Conservation (phyloP, 2,329 filamentous ascomycete genomes). For the Pleoardoris graminearum region DNA sequence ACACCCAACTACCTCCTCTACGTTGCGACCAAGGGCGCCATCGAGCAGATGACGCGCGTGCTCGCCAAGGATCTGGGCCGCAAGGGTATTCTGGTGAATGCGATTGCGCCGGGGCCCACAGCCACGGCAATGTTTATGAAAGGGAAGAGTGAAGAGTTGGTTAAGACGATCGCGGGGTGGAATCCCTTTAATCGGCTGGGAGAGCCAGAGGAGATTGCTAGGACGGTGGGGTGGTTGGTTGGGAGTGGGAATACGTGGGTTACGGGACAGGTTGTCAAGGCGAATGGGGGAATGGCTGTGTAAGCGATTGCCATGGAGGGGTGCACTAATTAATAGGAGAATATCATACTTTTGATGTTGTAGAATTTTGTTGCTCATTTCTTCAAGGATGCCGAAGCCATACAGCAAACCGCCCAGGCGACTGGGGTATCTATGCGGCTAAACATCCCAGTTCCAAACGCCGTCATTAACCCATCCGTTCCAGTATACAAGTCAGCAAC, state of each 20-base stretch:
- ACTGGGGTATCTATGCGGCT: not conserved
- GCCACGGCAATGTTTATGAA: constrained; percentile 59
- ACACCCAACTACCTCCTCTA: constrained; percentile 47
- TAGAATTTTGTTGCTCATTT: too few species aligned
- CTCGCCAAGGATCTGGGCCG: constrained; percentile 60
- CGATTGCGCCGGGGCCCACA: constrained; percentile 58
- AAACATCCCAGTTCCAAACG: too few species aligned
- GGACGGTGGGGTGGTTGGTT: constrained; percentile 24
- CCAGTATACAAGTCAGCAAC: not conserved
- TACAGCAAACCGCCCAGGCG: not conserved
- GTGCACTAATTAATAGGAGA: not conserved
- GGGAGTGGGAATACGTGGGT: constrained; percentile 26
- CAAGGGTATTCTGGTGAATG: constrained; percentile 58
- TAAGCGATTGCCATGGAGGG: not conserved
- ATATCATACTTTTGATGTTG: too few species aligned
- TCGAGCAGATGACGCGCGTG: constrained; percentile 62
- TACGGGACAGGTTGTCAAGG: constrained; percentile 34
- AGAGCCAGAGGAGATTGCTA: constrained; percentile 31
- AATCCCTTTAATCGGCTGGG: constrained; percentile 28
- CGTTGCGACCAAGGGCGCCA: constrained; percentile 60
- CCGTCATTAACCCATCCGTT: too few species aligned
- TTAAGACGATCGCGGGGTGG: constrained; percentile 22
- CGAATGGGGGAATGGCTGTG: constrained; percentile 34
- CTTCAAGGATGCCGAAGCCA: too few species aligned
- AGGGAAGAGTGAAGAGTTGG: constrained; percentile 41